Base-by-base conservation (phyloP, 495 filamentous ascomycete genomes). In the Poronia punctata region DNA sequence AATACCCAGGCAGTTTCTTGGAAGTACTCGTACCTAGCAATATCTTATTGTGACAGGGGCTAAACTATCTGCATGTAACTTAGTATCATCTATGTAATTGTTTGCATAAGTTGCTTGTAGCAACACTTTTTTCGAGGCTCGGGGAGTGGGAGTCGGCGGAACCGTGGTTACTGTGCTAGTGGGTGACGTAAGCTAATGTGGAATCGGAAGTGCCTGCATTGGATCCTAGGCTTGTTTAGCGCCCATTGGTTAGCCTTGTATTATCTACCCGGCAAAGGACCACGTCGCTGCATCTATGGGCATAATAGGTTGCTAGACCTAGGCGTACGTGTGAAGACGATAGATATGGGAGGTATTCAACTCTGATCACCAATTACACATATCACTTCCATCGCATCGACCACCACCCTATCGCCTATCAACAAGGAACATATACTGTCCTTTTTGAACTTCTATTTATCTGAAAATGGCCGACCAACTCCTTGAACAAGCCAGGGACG, bases 381-480 rank as follows among this genome's bases (percentile, higher is more conserved):
- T n/a, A n/a, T n/a, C n/a, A n/a, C n/a, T n/a, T n/a, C n/a, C n/a
- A n/a, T n/a, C n/a, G n/a, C n/a, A n/a, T n/a, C 24, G 24, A 7
- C 7, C 7, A 27, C 24, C 24, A n/a, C n/a, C 7, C 24, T 7
- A 7, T 27, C 24, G n/a, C n/a, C n/a, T 7, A 7, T n/a, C 24
- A 27, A 27, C 7, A 27, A 27, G 24, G 7, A 27, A n/a, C 24
- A 27, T 21, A 35, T 35, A 21, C 26, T 26, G 6, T 31, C 9
- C 35, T 41, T 6, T 27, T 18, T 35, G 24, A 25, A 36, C 12
- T 26, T 39, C 24, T 31, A 27, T 38, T 3, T 12, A 12, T 23
- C 7, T 15, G 7, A 66, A 29, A 18, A 95, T 93, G 86, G 84
- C 80, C 7, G 80, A 90, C 42, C 72, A 83, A 44, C 40, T 94